A percentile compares a stretch with the other conserved stretches of the same genome.
phyloP scores from a whole-genome alignment of 2,329 filamentous ascomycete species.

The Geosmithia putterillii region DNA sequence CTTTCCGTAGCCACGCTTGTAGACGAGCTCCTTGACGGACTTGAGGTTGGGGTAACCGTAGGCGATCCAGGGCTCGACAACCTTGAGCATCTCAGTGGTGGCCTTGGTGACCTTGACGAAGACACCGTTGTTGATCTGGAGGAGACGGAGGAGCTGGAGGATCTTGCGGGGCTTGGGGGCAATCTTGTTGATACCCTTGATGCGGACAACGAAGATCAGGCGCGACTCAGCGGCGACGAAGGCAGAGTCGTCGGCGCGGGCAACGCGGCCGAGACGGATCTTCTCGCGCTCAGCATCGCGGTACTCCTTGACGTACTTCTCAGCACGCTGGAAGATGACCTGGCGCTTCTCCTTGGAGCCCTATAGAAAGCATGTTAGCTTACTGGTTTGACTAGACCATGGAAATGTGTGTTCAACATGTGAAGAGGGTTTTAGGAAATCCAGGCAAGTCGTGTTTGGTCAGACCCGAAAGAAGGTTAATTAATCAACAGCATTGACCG shows the following conservation, averaged over 20 bases:
- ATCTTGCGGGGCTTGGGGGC: constrained; percentile 99
- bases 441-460: constrained; percentile 34
- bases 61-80: constrained; percentile 97
- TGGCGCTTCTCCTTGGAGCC: constrained; percentile 97
- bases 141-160: constrained; percentile 95
- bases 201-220: constrained; percentile 95
- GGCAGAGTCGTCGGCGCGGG: constrained; percentile 87
- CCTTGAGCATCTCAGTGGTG: constrained; percentile 91
- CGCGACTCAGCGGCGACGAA: constrained; percentile 92
- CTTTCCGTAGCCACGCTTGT: constrained; percentile 99
- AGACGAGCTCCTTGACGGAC: constrained; percentile 96
- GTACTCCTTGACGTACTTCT: constrained; percentile 99
- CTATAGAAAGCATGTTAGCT: constrained; percentile 39
- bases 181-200: constrained; percentile 99
- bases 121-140: constrained; percentile 99
- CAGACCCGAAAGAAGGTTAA: constrained; percentile 99
- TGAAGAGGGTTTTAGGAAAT: too few species aligned
- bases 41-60: constrained; percentile 99
- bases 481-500: constrained; percentile 95
- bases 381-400: too few species aligned
- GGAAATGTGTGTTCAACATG: constrained; percentile 8
- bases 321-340: constrained; percentile 99
- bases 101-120: constrained; percentile 98
- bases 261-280: constrained; percentile 78
- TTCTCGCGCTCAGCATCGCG: constrained; percentile 97